Percentiles rank a stretch among this genome's conserved stretches.
phyloP scores from a whole-genome alignment of 179 eudicot genomes.

The Actinidia chinensis region DNA sequence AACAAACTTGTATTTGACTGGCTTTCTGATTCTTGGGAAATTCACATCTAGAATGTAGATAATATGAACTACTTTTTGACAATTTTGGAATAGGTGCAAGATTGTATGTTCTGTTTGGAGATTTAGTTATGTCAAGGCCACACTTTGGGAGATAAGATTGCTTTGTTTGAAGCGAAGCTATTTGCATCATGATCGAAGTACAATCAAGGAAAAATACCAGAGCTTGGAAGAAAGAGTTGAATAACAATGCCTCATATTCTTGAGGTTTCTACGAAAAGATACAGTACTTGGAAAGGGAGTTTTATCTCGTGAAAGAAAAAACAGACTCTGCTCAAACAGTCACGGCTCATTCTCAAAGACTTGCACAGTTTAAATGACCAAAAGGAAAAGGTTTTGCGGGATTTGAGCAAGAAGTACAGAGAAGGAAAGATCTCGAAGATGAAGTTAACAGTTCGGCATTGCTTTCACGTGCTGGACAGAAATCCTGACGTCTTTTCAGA shows the following conservation, averaged over 20 bases:
- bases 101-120: conserved; percentile 1
- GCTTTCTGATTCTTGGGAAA: neutral
- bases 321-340: conserved; percentile 49
- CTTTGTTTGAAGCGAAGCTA: conserved; percentile 59
- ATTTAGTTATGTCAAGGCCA: conserved; percentile 39
- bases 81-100: conserved; percentile 4
- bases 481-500: conserved; percentile 60
- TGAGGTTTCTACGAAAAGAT: conserved; percentile 51
- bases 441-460: conserved; percentile 59
- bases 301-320: conserved; percentile 58
- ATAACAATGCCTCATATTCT: conserved; percentile 46
- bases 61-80: conserved; percentile 9
- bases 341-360: conserved; percentile 42
- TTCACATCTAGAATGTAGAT: neutral
- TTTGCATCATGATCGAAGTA: conserved; percentile 54
- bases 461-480: conserved; percentile 59
- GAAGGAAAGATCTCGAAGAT: conserved; percentile 64
- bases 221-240: conserved; percentile 51
- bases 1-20: neutral
- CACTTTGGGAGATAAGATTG: conserved; percentile 53
- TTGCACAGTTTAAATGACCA: conserved; percentile 44
- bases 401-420: conserved; percentile 54
- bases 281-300: conserved; percentile 54
- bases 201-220: conserved; percentile 49
- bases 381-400: conserved; percentile 53